A percentile compares a stretch with the other conserved stretches of the same genome.
These are phyloP conservation scores for Aspergillus heteromorphus DNA, from an alignment of 495 filamentous ascomycete species.

Conservation along the genomic window DNA sequence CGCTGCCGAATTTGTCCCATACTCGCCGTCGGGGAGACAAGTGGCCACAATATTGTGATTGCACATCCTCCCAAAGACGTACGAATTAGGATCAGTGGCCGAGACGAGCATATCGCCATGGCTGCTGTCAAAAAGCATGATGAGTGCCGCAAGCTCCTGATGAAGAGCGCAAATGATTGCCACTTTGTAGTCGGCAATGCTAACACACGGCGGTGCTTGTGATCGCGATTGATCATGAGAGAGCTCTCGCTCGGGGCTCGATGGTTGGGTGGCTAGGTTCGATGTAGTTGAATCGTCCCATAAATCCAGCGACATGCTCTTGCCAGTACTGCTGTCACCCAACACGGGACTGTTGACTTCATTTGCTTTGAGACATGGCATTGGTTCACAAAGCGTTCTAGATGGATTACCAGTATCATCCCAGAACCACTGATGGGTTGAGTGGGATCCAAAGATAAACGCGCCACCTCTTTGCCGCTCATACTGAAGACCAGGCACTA, in stretches of 20 bases:
- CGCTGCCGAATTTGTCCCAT: conserved; percentile 25
- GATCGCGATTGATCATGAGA: too few relatives aligned
- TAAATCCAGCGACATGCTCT: too few relatives aligned
- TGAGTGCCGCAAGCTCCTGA: neutral
- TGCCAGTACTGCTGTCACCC: too few relatives aligned
- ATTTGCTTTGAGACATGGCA: too few relatives aligned
- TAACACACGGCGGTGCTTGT: too few relatives aligned
- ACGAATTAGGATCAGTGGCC: conserved; percentile 22
- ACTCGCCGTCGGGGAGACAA: conserved; percentile 19
- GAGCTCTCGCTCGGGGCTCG: too few relatives aligned
- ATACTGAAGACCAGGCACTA: conserved; percentile 11
- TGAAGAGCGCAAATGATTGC: neutral
- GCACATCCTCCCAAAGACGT: conserved; percentile 26
- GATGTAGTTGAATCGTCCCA: too few relatives aligned
- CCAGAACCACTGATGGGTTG: conserved; percentile 5
- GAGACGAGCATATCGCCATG: neutral
- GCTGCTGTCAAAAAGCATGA: neutral
- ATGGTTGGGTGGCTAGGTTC: too few relatives aligned
- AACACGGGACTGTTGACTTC: too few relatives aligned
- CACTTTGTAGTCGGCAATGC: neutral
- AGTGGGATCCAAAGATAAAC: conserved; percentile 3
- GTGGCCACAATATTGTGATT: conserved; percentile 31
- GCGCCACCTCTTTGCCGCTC: neutral
- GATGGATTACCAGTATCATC: conserved; percentile 2
- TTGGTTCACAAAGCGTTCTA: too few relatives aligned